Evolutionary conservation across 2,329 filamentous ascomycete genomes (phyloP).

Genomic region (Fusarium globosum): DNA sequence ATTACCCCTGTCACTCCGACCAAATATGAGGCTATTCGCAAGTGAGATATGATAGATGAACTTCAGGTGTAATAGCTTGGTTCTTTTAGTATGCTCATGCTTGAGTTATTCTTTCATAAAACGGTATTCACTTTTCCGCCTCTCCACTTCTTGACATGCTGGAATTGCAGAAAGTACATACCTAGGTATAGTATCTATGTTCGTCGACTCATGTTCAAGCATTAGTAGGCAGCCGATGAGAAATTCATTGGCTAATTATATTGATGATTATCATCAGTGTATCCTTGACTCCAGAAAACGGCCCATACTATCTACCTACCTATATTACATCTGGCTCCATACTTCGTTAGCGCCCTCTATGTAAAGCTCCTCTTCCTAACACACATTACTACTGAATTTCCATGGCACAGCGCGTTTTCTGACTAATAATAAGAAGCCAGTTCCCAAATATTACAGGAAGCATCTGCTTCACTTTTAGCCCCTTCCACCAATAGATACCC

Average conservation of each 20-base stretch:
- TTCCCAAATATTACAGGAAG: slow-evolving; percentile 47
- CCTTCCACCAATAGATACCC: slow-evolving; percentile 28
- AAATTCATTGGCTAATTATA: background rate
- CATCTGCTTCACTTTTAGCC: slow-evolving; percentile 36
- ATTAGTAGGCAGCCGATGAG: background rate
- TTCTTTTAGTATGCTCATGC: background rate
- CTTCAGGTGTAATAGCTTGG: background rate
- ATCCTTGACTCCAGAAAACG: background rate
- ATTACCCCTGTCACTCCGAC: slow-evolving; percentile 16
- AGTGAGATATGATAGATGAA: background rate
- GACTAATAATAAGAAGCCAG: slow-evolving; percentile 43
- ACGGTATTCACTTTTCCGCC: background rate
- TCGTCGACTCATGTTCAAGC: background rate
- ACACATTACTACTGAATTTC: background rate
- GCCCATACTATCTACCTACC: slow-evolving; percentile 9
- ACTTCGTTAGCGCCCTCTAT: slow-evolving; percentile 26
- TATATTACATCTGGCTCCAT: slow-evolving; percentile 28
- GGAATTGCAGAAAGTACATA: background rate
- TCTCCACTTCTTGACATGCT: background rate
- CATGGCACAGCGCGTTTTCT: background rate
- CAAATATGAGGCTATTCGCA: slow-evolving; percentile 25
- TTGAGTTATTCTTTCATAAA: background rate
- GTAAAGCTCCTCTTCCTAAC: slow-evolving; percentile 27
- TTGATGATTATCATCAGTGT: background rate
- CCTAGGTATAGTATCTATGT: background rate